These are phyloP conservation scores for Kwoniella sp. DNA, from an alignment of 768 basidiomycete species.

Conservation along the genomic window DNA sequence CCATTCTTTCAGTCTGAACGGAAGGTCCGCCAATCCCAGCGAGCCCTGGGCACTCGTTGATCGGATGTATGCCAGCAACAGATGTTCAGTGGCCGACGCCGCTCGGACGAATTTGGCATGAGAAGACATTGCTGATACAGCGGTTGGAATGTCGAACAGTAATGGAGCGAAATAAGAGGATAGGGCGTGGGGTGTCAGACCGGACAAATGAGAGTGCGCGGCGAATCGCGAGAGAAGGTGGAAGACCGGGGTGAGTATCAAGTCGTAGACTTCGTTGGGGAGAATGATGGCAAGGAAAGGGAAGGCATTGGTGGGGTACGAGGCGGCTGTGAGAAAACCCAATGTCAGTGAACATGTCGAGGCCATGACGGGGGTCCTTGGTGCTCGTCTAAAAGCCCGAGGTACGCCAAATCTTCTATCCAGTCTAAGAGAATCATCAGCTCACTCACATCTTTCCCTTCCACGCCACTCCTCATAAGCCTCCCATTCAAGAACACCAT, in stretches of 20 bases:
- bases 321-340: constrained; percentile 58
- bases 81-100: constrained; percentile 85
- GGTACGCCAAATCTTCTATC: too few relatives aligned
- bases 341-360: too few relatives aligned
- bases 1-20: constrained; percentile 86
- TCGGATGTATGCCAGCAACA: constrained; percentile 86
- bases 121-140: constrained; percentile 61
- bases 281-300: constrained; percentile 63
- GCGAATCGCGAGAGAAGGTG: constrained; percentile 79
- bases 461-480: constrained; percentile 78
- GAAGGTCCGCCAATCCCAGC: constrained; percentile 55
- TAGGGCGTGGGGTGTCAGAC: constrained; percentile 86
- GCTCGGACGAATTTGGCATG: constrained; percentile 76
- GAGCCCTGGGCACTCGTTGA: constrained; percentile 65
- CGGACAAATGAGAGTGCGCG: constrained; percentile 79
- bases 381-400: too few relatives aligned
- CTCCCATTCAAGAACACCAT: constrained; percentile 81
- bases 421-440: not conserved
- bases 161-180: constrained; percentile 87
- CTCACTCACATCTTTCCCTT: constrained; percentile 69
- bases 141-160: constrained; percentile 66
- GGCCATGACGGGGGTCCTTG: too few relatives aligned
- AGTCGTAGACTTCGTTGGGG: constrained; percentile 25
- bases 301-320: constrained; percentile 74
- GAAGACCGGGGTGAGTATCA: constrained; percentile 62